Evolutionary conservation across 2,329 filamentous ascomycete genomes (phyloP), one percentile per base, ranked within the genome.

Genomic region (Monilinia fructicola): DNA sequence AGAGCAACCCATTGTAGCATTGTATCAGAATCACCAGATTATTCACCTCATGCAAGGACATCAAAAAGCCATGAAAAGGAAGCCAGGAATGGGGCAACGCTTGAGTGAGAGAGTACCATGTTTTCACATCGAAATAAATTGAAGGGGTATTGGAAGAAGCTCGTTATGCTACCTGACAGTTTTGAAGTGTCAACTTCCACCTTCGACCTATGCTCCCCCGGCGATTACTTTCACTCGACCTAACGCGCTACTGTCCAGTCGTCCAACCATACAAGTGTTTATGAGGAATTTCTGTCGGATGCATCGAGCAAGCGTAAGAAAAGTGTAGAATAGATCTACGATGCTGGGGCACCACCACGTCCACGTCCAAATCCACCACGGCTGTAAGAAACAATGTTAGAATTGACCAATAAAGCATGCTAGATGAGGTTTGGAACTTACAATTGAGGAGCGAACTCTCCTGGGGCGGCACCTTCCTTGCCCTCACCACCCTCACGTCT

Each of bases 381-480:
- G 90, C 87, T 89, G 74, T 73, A 65, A 69, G 65, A 60, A 56
- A 66, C 77, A 83, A 77, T 82, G 78, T 72, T 76, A 67, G 26
- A 42, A 44, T 42, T 26, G 6, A 54, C n/a, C 28, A 65, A 31
- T 23, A 56, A 31, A 21, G 38, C 6, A 7, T 26, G 26, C 9
- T 44, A 66, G 48, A 35, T 50, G 58, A 23, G 40, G 35, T 40
- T 16, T 21, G 66, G 69, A 76, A 82, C 86, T 87, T 82, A 90
- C 89, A 97, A 97, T 81, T 90, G 88, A 79, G 93, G 93, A 83
- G 90, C 89, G 81, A 95, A 97, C 82, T 93, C 91, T 83, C 91
- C 91, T 78, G 92, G 91, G 80, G 92, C 91, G 85, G 89, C 91
- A 78, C 92, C 92, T 85, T 96, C 92, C 88, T 96, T 96, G 81